These are phyloP conservation scores for Gaultheria prostrata DNA, from an alignment of 148 eudicot genomes.

Conservation along the genomic window DNA sequence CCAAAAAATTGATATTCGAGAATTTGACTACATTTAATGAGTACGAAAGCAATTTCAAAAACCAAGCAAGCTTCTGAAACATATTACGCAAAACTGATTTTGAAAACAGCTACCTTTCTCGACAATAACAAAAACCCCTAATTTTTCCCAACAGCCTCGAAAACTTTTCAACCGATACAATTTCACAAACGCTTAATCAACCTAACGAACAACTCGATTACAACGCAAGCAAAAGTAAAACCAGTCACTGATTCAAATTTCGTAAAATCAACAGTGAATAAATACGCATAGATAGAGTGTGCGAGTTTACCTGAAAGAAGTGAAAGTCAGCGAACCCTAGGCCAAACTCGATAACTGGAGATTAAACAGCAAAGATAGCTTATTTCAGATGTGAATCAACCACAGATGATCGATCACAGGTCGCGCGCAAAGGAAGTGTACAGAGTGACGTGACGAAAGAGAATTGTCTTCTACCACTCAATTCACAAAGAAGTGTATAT, in stretches of 20 bases:
- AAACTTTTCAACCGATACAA: background rate
- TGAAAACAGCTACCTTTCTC: background rate
- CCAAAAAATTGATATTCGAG: background rate
- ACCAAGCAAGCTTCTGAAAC: background rate
- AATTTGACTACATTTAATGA: background rate
- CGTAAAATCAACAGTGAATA: background rate
- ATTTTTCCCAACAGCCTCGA: background rate
- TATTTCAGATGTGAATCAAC: background rate
- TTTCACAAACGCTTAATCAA: constrained; percentile 1
- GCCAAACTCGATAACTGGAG: constrained; percentile 1
- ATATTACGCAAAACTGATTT: background rate
- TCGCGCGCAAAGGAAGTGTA: background rate
- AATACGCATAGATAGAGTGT: background rate
- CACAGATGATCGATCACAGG: background rate
- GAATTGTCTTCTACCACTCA: constrained; percentile 15
- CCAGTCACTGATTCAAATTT: background rate
- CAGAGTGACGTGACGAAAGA: background rate
- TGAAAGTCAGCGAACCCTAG: constrained; percentile 17
- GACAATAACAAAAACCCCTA: background rate
- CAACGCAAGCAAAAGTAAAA: background rate
- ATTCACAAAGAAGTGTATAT: background rate
- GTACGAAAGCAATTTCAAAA: background rate
- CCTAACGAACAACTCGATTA: background rate
- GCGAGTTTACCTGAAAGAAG: constrained; percentile 7
- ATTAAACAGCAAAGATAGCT: background rate